Conservation (phyloP, 2,329 filamentous ascomycete species). For the Aspergillus transmontanensis region DNA sequence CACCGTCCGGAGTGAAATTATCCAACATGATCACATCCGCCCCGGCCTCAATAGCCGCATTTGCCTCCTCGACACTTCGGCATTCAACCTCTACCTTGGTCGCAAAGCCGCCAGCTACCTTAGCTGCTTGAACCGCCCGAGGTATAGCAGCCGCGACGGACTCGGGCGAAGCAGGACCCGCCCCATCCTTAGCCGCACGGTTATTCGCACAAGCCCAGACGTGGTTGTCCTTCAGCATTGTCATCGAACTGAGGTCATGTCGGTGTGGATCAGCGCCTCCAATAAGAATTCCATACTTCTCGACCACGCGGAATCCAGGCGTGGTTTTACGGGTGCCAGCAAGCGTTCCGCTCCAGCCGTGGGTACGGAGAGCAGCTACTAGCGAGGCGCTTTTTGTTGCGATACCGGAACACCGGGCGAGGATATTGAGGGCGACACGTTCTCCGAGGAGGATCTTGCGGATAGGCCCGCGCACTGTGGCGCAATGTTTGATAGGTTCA, state of each 20-base stretch:
- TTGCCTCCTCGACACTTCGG: slow-evolving; percentile 81
- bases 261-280: slow-evolving; percentile 90
- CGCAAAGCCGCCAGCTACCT: slow-evolving; percentile 81
- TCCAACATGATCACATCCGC: slow-evolving; percentile 98
- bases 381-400: slow-evolving; percentile 64
- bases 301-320: slow-evolving; percentile 89
- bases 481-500: slow-evolving; percentile 66
- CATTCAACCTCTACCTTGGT: slow-evolving; percentile 97
- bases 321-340: slow-evolving; percentile 97
- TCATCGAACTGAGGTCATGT: slow-evolving; percentile 90
- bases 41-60: slow-evolving; percentile 86
- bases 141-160: slow-evolving; percentile 68
- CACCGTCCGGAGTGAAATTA: slow-evolving; percentile 82
- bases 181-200: slow-evolving; percentile 25
- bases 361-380: slow-evolving; percentile 54
- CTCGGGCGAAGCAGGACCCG: slow-evolving; percentile 20
- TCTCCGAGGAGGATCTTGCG: slow-evolving; percentile 86
- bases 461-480: slow-evolving; percentile 83
- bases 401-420: slow-evolving; percentile 88
- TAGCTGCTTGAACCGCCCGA: slow-evolving; percentile 80
- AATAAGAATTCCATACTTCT: slow-evolving; percentile 97
- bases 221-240: slow-evolving; percentile 99
- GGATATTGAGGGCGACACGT: slow-evolving; percentile 85
- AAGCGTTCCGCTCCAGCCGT: slow-evolving; percentile 80
- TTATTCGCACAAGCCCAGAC: slow-evolving; percentile 77